Conservation (phyloP, 352 stramenopile species). For the Phytopythium montanum region DNA sequence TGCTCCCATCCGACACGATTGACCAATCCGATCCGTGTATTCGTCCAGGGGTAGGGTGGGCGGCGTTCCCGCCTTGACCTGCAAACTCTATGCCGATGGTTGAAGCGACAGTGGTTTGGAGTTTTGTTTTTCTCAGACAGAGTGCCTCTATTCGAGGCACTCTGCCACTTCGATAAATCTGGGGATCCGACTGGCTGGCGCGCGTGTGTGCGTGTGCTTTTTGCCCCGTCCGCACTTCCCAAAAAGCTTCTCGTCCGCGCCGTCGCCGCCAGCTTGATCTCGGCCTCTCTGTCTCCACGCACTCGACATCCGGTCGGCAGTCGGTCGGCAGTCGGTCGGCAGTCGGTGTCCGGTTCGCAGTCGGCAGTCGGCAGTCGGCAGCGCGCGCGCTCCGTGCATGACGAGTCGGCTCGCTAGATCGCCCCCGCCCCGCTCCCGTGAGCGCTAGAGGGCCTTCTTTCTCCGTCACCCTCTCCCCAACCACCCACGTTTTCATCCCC, state of each 20-base stretch:
- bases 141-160: neutral
- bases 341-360: neutral
- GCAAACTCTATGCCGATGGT: neutral
- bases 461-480: neutral
- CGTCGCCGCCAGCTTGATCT: neutral
- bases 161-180: slow-evolving; percentile 5
- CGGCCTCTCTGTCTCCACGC: neutral
- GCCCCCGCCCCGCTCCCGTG: neutral
- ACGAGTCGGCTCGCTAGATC: neutral
- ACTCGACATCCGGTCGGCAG: too few species aligned
- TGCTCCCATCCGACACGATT: neutral
- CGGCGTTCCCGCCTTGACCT: neutral
- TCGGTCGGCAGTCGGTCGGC: neutral
- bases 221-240: slow-evolving; percentile 10
- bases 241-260: slow-evolving; percentile 11
- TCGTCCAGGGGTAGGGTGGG: neutral
- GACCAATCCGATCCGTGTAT: neutral
- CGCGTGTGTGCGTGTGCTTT: neutral
- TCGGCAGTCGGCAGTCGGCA: too few species aligned
- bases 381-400: slow-evolving; percentile 6
- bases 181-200: slow-evolving; percentile 4
- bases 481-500: neutral
- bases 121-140: slow-evolving; percentile 3
- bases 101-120: slow-evolving; percentile 4
- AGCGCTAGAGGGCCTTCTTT: slow-evolving; percentile 1